Evolutionary conservation across 2,329 filamentous ascomycete genomes (phyloP).

Genomic region (Fusarium foetens): DNA sequence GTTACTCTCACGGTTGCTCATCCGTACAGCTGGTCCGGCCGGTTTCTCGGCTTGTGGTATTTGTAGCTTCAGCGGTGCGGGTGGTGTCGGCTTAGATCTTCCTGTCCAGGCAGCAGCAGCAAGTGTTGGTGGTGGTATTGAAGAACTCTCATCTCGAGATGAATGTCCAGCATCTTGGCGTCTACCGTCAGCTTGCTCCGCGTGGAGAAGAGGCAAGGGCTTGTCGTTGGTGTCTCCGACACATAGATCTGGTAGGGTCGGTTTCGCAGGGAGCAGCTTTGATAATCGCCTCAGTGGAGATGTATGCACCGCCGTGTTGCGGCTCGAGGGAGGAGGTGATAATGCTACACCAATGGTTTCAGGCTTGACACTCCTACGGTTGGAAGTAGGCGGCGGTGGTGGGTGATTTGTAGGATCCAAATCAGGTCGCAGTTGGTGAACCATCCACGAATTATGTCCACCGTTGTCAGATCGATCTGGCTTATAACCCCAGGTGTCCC

Average conservation of each 20-base stretch:
- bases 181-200: constrained; percentile 20
- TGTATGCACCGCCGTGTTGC: constrained; percentile 35
- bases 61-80: constrained; percentile 44
- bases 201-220: constrained; percentile 22
- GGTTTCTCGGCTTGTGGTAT: constrained; percentile 40
- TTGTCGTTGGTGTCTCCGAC: constrained; percentile 31
- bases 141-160: constrained; percentile 12
- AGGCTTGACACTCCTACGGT: constrained; percentile 47
- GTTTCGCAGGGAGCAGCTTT: constrained; percentile 58
- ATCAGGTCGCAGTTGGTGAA: constrained; percentile 36
- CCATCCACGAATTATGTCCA: constrained; percentile 44
- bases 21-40: background rate
- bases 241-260: constrained; percentile 51
- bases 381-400: constrained; percentile 40
- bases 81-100: constrained; percentile 29
- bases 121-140: constrained; percentile 24
- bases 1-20: constrained; percentile 54
- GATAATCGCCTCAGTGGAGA: constrained; percentile 51
- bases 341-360: constrained; percentile 59
- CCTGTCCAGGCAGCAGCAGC: constrained; percentile 25
- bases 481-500: constrained; percentile 52
- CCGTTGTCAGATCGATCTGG: constrained; percentile 42
- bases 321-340: constrained; percentile 46
- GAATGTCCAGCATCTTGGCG: constrained; percentile 15
- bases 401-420: constrained; percentile 34